These are phyloP conservation scores for Lignosus rhinocerotis DNA, from an alignment of 1,284 basidiomycete species.

Conservation along the genomic window DNA sequence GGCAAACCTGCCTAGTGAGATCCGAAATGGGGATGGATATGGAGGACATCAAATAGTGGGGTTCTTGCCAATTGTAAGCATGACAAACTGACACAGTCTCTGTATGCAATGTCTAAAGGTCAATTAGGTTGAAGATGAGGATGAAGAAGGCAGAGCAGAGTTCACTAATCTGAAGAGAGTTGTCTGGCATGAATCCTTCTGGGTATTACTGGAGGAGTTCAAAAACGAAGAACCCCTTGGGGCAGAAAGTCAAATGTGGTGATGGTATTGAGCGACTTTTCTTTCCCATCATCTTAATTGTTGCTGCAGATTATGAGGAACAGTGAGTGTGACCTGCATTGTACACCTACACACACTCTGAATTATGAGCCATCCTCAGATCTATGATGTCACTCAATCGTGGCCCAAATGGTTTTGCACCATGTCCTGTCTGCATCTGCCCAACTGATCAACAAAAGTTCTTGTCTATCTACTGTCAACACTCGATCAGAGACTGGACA, in stretches of 20 bases:
- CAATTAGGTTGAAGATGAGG: constrained; percentile 22
- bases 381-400: constrained; percentile 17
- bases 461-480: too few relatives aligned
- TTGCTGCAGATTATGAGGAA: constrained; percentile 35
- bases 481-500: too few relatives aligned
- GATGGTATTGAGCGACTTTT: constrained; percentile 21
- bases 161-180: constrained; percentile 29
- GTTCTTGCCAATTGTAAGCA: constrained; percentile 44
- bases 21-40: constrained; percentile 39
- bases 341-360: too few relatives aligned
- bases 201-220: constrained; percentile 22
- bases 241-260: constrained; percentile 22
- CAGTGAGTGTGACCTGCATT: constrained; percentile 4
- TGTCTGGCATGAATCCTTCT: constrained; percentile 34
- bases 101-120: not conserved
- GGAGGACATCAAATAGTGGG: constrained; percentile 43
- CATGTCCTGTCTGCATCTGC: constrained; percentile 14
- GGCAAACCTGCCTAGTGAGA: constrained; percentile 38
- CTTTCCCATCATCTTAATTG: constrained; percentile 32
- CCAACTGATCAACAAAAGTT: not conserved
- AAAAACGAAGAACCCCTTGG: not conserved
- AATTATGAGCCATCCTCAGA: constrained; percentile 8
- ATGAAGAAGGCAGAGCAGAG: constrained; percentile 15
- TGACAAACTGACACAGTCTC: not conserved
- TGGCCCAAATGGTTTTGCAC: constrained; percentile 4